phyloP scores from a whole-genome alignment of 1,284 basidiomycete genomes.

The Phylloporus gajari region DNA sequence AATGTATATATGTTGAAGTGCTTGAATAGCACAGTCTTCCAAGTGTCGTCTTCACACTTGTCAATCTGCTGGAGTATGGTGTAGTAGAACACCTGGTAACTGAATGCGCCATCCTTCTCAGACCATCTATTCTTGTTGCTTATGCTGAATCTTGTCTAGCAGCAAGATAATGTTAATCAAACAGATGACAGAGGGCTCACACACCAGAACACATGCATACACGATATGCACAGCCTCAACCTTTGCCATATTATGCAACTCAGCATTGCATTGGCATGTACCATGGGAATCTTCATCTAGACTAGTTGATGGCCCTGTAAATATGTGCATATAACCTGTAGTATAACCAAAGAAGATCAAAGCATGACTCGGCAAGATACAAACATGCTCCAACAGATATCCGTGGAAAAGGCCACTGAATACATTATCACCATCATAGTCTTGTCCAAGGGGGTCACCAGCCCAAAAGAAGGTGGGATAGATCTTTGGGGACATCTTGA shows the following conservation, averaged over 20 bases:
- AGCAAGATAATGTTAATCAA: background rate
- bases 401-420: background rate
- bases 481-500: background rate
- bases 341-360: background rate
- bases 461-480: background rate
- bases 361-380: background rate
- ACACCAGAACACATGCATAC: conserved; percentile 1
- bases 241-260: background rate
- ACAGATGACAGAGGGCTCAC: too few relatives aligned
- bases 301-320: conserved; percentile 2
- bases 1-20: background rate
- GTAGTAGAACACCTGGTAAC: background rate
- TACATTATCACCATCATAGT: background rate
- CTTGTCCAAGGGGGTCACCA: background rate
- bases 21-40: background rate
- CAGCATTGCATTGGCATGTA: background rate
- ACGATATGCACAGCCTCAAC: background rate
- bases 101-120: background rate
- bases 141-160: background rate
- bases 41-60: background rate
- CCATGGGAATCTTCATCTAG: background rate
- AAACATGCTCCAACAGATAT: background rate
- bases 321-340: background rate
- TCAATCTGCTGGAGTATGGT: background rate
- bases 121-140: background rate